Percentiles rank a stretch among this genome's conserved stretches.
Evolutionary conservation across 257 asterid genomes (phyloP).

Genomic region (Asclepias syriaca): DNA sequence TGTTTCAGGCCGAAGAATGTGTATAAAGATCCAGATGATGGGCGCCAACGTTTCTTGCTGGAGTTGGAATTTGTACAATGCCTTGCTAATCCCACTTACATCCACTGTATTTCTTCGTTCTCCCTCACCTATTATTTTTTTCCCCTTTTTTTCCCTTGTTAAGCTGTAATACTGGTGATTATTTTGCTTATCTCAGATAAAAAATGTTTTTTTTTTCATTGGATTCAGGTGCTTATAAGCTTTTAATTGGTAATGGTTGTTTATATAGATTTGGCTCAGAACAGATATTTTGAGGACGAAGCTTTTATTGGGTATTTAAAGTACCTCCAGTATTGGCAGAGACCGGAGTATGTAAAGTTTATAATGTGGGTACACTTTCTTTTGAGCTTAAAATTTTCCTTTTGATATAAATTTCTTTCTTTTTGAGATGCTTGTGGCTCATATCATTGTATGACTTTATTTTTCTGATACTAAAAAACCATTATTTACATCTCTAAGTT

Average conservation of each 20-base stretch:
- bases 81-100: slow-evolving; percentile 86
- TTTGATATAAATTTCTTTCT: neutral
- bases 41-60: slow-evolving; percentile 83
- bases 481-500: neutral
- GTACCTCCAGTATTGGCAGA: slow-evolving; percentile 95
- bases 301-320: slow-evolving; percentile 85
- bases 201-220: neutral
- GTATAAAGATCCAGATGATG: slow-evolving; percentile 90
- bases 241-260: neutral
- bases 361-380: slow-evolving; percentile 48
- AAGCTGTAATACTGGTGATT: neutral
- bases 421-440: neutral
- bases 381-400: neutral
- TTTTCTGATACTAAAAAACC: neutral
- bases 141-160: neutral
- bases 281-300: slow-evolving; percentile 89
- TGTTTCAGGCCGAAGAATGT: slow-evolving; percentile 41
- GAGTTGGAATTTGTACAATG: slow-evolving; percentile 93
- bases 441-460: neutral
- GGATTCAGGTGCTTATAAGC: neutral
- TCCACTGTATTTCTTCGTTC: slow-evolving; percentile 43
- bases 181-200: neutral
- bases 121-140: neutral
- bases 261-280: slow-evolving; percentile 87
- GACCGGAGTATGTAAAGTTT: slow-evolving; percentile 78